Conservation (phyloP, 805 yeast species). For the Zygosaccharomyces pseudorouxii region DNA sequence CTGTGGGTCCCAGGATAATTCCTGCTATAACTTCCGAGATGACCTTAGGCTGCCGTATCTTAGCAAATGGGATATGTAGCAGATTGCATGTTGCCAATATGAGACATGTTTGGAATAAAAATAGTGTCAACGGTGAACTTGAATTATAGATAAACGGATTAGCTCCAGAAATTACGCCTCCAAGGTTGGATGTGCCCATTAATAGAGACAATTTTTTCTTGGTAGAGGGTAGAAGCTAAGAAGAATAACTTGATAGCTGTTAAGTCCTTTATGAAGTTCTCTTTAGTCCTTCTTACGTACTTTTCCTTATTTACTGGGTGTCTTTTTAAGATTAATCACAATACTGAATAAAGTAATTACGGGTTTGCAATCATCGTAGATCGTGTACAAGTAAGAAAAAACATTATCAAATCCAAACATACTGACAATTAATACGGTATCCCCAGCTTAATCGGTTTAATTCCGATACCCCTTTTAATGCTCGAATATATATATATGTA, state of each 20-base stretch:
- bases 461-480: no score
- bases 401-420: neutral
- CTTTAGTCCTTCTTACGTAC: neutral
- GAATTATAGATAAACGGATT: conserved; percentile 61
- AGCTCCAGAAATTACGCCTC: conserved; percentile 68
- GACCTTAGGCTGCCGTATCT: conserved; percentile 69
- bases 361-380: neutral
- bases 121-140: conserved; percentile 59
- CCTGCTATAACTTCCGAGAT: conserved; percentile 81
- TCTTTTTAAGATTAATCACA: neutral
- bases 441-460: no score
- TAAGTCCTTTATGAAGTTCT: neutral
- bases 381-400: neutral
- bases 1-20: conserved; percentile 70
- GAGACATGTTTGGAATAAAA: conserved; percentile 63
- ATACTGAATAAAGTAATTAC: neutral
- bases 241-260: neutral
- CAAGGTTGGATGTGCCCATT: conserved; percentile 35
- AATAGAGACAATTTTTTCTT: neutral
- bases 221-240: no score
- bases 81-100: conserved; percentile 57
- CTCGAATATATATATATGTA: neutral
- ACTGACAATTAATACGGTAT: no score
- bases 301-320: neutral
- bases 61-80: conserved; percentile 55